Conservation (phyloP, 805 yeast species). For the Teunomyces aglyptinius region DNA sequence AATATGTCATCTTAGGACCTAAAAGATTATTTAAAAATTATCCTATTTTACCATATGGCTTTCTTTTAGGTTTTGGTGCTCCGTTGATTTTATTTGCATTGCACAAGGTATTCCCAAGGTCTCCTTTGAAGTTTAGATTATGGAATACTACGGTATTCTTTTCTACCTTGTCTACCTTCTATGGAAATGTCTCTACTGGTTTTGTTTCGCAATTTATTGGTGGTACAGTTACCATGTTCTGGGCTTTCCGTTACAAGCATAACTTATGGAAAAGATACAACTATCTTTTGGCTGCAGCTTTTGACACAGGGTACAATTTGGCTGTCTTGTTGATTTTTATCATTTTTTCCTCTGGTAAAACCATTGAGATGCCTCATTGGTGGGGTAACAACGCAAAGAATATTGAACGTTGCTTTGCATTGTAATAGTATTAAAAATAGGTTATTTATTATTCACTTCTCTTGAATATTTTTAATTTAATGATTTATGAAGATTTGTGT, state of each 20-base stretch:
- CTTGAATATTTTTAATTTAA: background rate
- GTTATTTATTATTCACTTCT: background rate
- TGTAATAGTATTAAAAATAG: background rate
- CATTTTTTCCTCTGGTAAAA: constrained; percentile 24
- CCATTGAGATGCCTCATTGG: constrained; percentile 40
- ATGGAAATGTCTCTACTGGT: constrained; percentile 51
- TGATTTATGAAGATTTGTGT: background rate
- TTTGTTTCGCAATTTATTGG: constrained; percentile 45
- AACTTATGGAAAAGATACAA: constrained; percentile 43
- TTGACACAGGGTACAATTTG: constrained; percentile 50
- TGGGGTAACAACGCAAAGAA: constrained; percentile 47
- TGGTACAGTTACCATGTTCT: constrained; percentile 49
- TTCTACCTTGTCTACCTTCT: constrained; percentile 46
- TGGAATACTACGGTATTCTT: constrained; percentile 51
- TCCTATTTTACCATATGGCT: constrained; percentile 46
- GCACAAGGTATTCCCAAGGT: constrained; percentile 26
- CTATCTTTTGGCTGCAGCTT: constrained; percentile 50
- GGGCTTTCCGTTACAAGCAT: constrained; percentile 38
- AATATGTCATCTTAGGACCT: constrained; percentile 51
- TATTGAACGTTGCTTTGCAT: constrained; percentile 48
- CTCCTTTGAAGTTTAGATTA: constrained; percentile 24
- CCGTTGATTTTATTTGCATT: constrained; percentile 36
- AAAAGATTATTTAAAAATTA: constrained; percentile 40
- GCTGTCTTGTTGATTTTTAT: constrained; percentile 40
- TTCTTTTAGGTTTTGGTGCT: constrained; percentile 36